Evolutionary conservation across 352 stramenopile genomes (phyloP).

Genomic region (Halophytophthora batemanensis): DNA sequence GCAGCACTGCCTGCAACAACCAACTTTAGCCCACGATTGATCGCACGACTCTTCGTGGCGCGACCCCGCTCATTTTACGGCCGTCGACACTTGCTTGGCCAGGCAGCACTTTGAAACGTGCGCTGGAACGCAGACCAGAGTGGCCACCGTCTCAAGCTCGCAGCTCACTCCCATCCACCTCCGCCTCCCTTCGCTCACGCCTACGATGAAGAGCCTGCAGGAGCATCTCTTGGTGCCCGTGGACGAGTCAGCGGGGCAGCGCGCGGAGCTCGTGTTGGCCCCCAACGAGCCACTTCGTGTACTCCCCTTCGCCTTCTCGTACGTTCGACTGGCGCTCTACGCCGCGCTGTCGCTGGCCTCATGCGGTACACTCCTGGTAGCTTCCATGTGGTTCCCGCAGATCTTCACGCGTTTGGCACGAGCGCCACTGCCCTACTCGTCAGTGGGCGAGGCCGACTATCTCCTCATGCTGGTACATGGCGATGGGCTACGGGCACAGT

Average conservation of each 20-base stretch:
- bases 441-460: constrained; percentile 37
- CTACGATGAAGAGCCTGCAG: constrained; percentile 33
- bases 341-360: constrained; percentile 25
- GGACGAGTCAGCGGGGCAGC: constrained; percentile 32
- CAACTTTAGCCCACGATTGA: too few species aligned
- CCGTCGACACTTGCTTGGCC: background rate
- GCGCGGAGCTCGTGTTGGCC: constrained; percentile 39
- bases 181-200: background rate
- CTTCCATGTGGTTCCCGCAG: constrained; percentile 60
- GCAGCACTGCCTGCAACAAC: too few species aligned
- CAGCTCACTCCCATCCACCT: background rate
- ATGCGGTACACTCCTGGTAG: constrained; percentile 28
- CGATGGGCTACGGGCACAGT: constrained; percentile 35
- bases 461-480: constrained; percentile 42
- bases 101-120: background rate
- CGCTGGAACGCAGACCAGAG: background rate
- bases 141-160: too few species aligned
- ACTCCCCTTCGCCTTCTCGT: constrained; percentile 37
- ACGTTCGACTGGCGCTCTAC: constrained; percentile 31
- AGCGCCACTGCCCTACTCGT: constrained; percentile 16
- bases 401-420: constrained; percentile 57
- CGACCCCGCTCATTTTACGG: background rate
- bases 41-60: too few species aligned
- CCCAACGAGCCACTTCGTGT: constrained; percentile 36
- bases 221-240: constrained; percentile 49